phyloP scores from a whole-genome alignment of 2,329 filamentous ascomycete species.

The Fusarium tricinctum region DNA sequence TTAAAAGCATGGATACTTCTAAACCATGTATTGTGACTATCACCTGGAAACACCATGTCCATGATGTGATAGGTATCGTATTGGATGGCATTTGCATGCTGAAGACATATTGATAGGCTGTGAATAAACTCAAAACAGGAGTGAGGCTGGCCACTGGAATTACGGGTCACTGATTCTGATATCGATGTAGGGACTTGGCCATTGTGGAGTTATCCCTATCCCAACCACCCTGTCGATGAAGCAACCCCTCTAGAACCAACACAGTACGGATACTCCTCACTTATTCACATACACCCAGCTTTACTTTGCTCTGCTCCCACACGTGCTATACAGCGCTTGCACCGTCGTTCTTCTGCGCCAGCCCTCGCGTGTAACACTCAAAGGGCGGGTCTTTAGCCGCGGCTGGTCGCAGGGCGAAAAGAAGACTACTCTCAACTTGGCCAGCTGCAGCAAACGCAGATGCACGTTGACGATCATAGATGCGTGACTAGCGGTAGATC shows the following conservation, averaged over 20 bases:
- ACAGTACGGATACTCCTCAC: background rate
- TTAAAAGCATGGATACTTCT: slow-evolving; percentile 12
- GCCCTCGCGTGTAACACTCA: slow-evolving; percentile 42
- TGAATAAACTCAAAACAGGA: background rate
- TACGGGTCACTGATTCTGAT: background rate
- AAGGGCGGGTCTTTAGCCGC: slow-evolving; percentile 35
- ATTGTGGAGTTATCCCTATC: slow-evolving; percentile 7
- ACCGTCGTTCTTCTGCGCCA: background rate
- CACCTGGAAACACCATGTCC: slow-evolving; percentile 1
- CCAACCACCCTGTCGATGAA: slow-evolving; percentile 20
- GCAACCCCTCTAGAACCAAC: slow-evolving; percentile 35
- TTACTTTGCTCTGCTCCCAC: background rate
- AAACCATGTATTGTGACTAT: background rate
- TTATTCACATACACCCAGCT: background rate
- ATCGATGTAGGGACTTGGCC: background rate
- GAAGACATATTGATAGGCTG: slow-evolving; percentile 1
- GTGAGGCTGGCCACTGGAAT: background rate
- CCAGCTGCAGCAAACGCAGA: slow-evolving; percentile 21
- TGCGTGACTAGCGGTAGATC: slow-evolving; percentile 29
- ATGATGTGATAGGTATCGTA: background rate
- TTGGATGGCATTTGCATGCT: slow-evolving; percentile 1
- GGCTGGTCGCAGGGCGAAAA: slow-evolving; percentile 25
- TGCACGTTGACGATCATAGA: slow-evolving; percentile 25
- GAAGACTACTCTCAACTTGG: slow-evolving; percentile 33
- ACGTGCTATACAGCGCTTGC: slow-evolving; percentile 19